phyloP scores from a whole-genome alignment of 2,329 filamentous ascomycete species.

The Lachnellula occidentalis region DNA sequence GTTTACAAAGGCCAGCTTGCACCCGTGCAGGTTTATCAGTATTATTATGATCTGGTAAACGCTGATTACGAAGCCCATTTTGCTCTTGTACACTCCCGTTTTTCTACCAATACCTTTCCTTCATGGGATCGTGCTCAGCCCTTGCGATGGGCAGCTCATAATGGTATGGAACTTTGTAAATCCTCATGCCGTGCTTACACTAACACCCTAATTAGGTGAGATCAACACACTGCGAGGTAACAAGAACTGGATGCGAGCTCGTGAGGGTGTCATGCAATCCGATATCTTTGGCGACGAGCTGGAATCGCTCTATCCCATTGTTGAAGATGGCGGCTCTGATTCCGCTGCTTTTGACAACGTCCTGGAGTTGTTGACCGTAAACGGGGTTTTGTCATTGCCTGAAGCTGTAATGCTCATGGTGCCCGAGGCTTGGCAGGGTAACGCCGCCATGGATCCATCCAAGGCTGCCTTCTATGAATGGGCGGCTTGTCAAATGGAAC shows the following conservation, averaged over 20 bases:
- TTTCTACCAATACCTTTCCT: conserved; percentile 97
- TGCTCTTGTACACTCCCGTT: conserved; percentile 91
- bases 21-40: conserved; percentile 92
- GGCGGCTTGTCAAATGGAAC: conserved; percentile 98
- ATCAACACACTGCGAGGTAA: conserved; percentile 97
- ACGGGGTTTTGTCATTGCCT: conserved; percentile 88
- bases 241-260: conserved; percentile 99
- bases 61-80: conserved; percentile 98
- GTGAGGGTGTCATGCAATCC: conserved; percentile 91
- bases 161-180: conserved; percentile 51
- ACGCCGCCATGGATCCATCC: conserved; percentile 82
- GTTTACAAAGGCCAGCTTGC: conserved; percentile 97
- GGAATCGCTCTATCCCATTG: conserved; percentile 84
- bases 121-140: conserved; percentile 98
- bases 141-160: conserved; percentile 93
- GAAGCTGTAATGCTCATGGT: conserved; percentile 99
- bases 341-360: conserved; percentile 98
- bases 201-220: conserved; percentile 50
- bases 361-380: conserved; percentile 87
- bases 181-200: conserved; percentile 21
- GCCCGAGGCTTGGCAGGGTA: conserved; percentile 96
- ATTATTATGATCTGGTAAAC: conserved; percentile 94
- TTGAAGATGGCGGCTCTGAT: conserved; percentile 94
- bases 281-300: conserved; percentile 89
- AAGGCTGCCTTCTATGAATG: conserved; percentile 98